Evolutionary conservation across 164 flowering plant genomes (phyloP), one percentile per base, ranked within the genome.

Genomic region (Macadamia integrifolia): DNA sequence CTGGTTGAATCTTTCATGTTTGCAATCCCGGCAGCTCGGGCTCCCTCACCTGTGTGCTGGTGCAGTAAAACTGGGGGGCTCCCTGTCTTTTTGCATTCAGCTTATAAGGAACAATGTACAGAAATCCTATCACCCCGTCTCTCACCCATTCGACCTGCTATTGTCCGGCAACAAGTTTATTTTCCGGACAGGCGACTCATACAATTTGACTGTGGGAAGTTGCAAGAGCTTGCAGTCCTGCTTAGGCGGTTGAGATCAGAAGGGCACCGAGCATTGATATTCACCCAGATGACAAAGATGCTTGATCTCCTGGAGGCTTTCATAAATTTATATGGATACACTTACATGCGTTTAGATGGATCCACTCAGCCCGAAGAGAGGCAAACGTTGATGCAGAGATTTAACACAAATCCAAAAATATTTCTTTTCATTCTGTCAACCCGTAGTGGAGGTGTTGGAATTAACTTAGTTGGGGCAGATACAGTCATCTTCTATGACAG

Each of bases 261-360:
- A 80, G 99, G 99, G 76, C 99, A 95, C 72, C 80, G 99, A 60
- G 99, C 98, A 58, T 78, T 95, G 46, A 95, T 95, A 75, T 95
- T 95, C 71, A 95, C 99, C 12, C 99, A 95, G 62, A 95, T 95
- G 99, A 95, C 99, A 49, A 95, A 92, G 79, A 89, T 95, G 99
- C 99, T 95, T 74, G 99, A 95, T 75, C 71, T 92, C 15, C 82
- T 94, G 80, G 99, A 94, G 84, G 91, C 94, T 48, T 94, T 94
- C 77, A 94, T 94, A 43, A 94, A 79, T 77, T 75, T 94, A 76
- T 94, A 94, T 80, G 99, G 98, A 59, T 94, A 94, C 66, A 94
- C 99, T 46, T 94, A 94, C 71, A 89, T 94, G 99, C 97, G 99
- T 18, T 85, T 94, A 60, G 99, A 94, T 86, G 99, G 99, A 60